phyloP scores from a whole-genome alignment of 2,329 filamentous ascomycete species.

The Ophiostoma fasciatum region DNA sequence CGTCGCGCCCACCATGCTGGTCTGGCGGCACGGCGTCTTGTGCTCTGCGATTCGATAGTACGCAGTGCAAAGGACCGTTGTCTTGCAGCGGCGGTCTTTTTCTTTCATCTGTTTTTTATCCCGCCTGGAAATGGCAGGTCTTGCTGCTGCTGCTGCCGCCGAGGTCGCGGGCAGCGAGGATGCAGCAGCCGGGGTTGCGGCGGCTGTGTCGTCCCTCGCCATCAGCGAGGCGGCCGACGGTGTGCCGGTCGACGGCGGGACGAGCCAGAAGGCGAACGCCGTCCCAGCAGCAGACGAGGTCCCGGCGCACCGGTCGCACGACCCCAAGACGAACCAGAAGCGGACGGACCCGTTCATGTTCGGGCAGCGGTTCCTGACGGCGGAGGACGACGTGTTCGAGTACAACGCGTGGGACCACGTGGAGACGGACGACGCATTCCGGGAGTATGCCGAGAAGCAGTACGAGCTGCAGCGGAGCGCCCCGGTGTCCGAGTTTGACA shows the following conservation, averaged over 20 bases:
- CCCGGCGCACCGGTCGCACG: conserved; percentile 53
- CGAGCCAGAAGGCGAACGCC: background rate
- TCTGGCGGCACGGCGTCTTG: conserved; percentile 4
- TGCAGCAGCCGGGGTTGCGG: conserved; percentile 1
- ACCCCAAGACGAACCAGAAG: conserved; percentile 63
- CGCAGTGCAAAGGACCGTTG: background rate
- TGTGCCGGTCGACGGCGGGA: background rate
- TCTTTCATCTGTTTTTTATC: background rate
- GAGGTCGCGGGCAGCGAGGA: conserved; percentile 6
- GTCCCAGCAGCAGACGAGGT: conserved; percentile 12
- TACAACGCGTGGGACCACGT: conserved; percentile 99
- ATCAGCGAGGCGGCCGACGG: conserved; percentile 4
- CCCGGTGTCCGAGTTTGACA: conserved; percentile 88
- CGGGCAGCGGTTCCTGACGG: conserved; percentile 70
- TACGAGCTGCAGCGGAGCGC: conserved; percentile 70
- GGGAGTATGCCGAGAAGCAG: conserved; percentile 71
- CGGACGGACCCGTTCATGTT: conserved; percentile 90
- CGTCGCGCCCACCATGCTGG: conserved; percentile 9
- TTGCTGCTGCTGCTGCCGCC: background rate
- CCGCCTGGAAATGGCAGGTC: conserved; percentile 7
- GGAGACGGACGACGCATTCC: conserved; percentile 78
- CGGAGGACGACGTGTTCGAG: conserved; percentile 82
- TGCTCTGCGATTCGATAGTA: conserved; percentile 10
- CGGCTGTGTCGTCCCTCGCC: conserved; percentile 8
- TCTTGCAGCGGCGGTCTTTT: background rate